A percentile compares a stretch with the other conserved stretches of the same genome.
Evolutionary conservation across 441 rosid genomes (phyloP).

Genomic region (Croton setiger): DNA sequence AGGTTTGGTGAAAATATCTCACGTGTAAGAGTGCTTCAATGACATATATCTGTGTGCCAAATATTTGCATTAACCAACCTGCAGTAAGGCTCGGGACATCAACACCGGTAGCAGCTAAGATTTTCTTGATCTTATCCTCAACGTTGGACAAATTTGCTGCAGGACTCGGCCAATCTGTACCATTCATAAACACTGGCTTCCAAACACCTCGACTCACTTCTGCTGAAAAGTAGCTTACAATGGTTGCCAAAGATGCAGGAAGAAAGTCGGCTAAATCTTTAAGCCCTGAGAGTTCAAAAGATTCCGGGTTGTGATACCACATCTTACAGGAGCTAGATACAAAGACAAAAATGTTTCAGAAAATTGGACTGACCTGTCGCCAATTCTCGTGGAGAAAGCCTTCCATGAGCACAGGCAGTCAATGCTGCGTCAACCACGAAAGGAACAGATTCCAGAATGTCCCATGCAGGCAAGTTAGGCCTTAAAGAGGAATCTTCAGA

Average conservation of each 20-base stretch:
- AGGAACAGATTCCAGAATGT: slow-evolving; percentile 88
- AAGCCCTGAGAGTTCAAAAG: slow-evolving; percentile 56
- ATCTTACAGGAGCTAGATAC: slow-evolving; percentile 3
- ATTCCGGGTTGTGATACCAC: slow-evolving; percentile 12
- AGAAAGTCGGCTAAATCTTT: slow-evolving; percentile 92
- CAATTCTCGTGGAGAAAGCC: slow-evolving; percentile 91
- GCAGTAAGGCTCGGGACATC: slow-evolving; percentile 79
- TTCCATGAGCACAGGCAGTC: slow-evolving; percentile 94
- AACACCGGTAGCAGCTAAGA: slow-evolving; percentile 89
- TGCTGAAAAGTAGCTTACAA: slow-evolving; percentile 92
- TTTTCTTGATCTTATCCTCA: slow-evolving; percentile 91
- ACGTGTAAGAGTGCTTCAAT: no score
- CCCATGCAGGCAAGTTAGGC: slow-evolving; percentile 97
- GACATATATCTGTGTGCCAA: no score
- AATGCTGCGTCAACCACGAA: slow-evolving; percentile 91
- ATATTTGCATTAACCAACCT: slow-evolving; percentile 36
- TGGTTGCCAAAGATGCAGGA: slow-evolving; percentile 87
- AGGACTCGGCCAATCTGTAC: slow-evolving; percentile 99
- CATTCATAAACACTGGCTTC: slow-evolving; percentile 97
- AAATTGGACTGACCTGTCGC: slow-evolving; percentile 72
- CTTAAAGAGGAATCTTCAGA: slow-evolving; percentile 60
- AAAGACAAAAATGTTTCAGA: slow-evolving; percentile 1
- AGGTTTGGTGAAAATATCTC: no score
- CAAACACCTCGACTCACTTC: slow-evolving; percentile 98
- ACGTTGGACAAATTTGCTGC: slow-evolving; percentile 79